Evolutionary conservation across 768 basidiomycete genomes (phyloP).

Genomic region (Mycena leptocephala): DNA sequence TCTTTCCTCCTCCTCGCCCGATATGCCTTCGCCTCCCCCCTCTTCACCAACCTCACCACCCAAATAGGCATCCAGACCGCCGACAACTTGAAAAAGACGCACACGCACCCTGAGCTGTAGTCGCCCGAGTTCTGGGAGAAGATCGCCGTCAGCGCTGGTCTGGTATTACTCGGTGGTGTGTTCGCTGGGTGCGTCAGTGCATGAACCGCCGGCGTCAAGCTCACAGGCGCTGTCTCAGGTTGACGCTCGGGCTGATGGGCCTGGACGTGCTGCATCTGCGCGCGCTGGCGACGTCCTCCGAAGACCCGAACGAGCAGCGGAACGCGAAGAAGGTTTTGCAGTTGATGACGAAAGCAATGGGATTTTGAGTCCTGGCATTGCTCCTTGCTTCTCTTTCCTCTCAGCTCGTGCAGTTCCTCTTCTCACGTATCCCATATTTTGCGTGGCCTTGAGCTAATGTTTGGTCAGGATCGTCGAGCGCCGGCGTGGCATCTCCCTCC

Average conservation of each 20-base stretch:
- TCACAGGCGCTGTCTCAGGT: slow-evolving; percentile 55
- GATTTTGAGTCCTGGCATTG: slow-evolving; percentile 87
- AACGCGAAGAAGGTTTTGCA: slow-evolving; percentile 81
- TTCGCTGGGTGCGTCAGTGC: slow-evolving; percentile 86
- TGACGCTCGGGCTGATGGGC: slow-evolving; percentile 96
- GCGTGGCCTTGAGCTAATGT: too few relatives aligned
- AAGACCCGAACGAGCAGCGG: slow-evolving; percentile 73
- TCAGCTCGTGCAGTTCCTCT: too few relatives aligned
- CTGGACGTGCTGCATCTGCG: slow-evolving; percentile 94
- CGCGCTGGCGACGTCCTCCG: slow-evolving; percentile 87
- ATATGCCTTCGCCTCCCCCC: neutral
- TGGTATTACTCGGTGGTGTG: slow-evolving; percentile 91
- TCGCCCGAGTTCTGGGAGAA: slow-evolving; percentile 76
- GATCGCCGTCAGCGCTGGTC: slow-evolving; percentile 71
- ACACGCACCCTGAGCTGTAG: slow-evolving; percentile 27
- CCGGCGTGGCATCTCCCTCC: slow-evolving; percentile 52
- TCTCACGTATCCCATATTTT: neutral
- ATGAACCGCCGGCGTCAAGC: slow-evolving; percentile 65
- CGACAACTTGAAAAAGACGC: slow-evolving; percentile 14
- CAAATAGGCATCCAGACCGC: neutral
- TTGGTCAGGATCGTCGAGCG: slow-evolving; percentile 69
- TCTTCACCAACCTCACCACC: neutral
- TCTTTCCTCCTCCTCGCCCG: neutral
- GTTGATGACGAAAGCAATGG: slow-evolving; percentile 83
- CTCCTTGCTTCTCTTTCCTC: slow-evolving; percentile 67